These are phyloP conservation scores for Orychophragmus violaceus DNA, from an alignment of 345 rosid species.

Conservation along the genomic window DNA sequence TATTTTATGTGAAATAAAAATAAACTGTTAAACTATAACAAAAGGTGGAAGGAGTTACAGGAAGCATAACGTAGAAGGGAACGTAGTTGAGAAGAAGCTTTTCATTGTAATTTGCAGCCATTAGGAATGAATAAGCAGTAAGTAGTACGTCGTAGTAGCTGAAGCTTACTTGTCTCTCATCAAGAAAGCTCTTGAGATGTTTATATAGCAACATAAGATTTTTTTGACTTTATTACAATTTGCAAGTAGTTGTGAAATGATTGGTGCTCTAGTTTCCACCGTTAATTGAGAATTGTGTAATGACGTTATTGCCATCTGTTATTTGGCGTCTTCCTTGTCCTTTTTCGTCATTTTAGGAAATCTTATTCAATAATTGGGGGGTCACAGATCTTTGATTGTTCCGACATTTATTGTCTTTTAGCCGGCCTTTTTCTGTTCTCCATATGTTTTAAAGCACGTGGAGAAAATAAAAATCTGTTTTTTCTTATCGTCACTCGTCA, in stretches of 20 bases:
- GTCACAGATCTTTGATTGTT: background rate
- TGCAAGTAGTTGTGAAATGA: background rate
- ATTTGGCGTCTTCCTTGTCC: background rate
- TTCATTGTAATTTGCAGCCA: constrained; percentile 29
- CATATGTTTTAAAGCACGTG: background rate
- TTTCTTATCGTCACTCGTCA: background rate
- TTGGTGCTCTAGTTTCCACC: background rate
- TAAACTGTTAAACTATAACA: too few species aligned
- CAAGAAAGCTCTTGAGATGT: background rate
- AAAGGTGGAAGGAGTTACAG: constrained; percentile 33
- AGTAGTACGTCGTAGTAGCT: background rate
- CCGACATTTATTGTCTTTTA: background rate
- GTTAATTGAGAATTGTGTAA: background rate
- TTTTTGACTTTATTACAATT: background rate
- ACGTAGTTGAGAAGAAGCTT: constrained; percentile 64
- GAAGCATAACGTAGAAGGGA: constrained; percentile 80
- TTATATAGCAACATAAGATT: background rate
- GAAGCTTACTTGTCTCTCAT: background rate
- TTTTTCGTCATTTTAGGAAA: background rate
- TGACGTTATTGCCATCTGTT: background rate
- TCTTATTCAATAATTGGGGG: background rate
- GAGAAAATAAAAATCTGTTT: background rate
- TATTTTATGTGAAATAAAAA: too few species aligned
- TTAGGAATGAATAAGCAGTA: background rate
- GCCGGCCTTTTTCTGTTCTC: background rate